Evolutionary conservation across 2,329 filamentous ascomycete genomes (phyloP).

Genomic region (Parascedosporium putredinis): DNA sequence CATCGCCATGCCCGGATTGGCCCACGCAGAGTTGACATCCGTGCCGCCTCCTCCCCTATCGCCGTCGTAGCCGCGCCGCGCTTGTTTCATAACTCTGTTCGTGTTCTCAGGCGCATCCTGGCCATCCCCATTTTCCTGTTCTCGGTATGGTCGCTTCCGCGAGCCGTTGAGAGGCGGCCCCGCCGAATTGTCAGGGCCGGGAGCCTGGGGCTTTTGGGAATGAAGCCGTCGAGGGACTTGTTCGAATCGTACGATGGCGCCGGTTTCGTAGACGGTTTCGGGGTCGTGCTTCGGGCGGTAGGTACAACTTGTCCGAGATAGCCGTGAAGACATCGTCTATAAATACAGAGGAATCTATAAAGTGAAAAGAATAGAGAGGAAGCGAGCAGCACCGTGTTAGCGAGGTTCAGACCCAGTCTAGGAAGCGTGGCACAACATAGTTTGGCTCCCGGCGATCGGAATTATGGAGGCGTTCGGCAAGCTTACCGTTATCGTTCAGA

Average conservation of each 20-base stretch:
- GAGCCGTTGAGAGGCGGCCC: conserved; percentile 10
- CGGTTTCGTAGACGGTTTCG: conserved; percentile 5
- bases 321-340: conserved; percentile 61
- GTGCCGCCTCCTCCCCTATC: background rate
- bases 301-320: conserved; percentile 51
- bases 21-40: background rate
- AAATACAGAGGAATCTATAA: conserved; percentile 47
- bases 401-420: too few species aligned
- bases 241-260: background rate
- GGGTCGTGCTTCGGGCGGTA: conserved; percentile 33
- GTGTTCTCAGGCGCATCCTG: background rate
- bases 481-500: conserved; percentile 47
- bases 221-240: background rate
- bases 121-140: background rate
- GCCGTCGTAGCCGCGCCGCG: background rate
- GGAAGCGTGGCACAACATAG: too few species aligned
- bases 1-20: background rate
- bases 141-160: conserved; percentile 9
- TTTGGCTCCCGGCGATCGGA: too few species aligned
- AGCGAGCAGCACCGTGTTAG: too few species aligned
- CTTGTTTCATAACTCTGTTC: background rate
- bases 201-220: background rate
- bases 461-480: background rate
- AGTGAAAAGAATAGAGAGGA: background rate
- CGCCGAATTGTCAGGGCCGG: background rate